phyloP scores from a whole-genome alignment of 495 filamentous ascomycete species.

The Lepidopterella palustris region DNA sequence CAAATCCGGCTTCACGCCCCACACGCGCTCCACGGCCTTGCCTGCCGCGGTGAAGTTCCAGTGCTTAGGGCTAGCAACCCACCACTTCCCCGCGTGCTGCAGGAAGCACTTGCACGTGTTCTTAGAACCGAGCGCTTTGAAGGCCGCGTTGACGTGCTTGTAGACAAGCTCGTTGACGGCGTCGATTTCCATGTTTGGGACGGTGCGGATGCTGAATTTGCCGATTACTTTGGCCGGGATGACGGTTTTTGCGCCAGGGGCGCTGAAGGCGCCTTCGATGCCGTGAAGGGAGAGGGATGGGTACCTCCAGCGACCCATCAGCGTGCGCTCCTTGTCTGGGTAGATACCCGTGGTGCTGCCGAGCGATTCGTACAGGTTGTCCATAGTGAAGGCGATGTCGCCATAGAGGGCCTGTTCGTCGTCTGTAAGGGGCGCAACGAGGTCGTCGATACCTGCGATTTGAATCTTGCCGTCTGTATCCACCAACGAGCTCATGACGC shows the following conservation, averaged over 20 bases:
- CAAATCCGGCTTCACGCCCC: constrained; percentile 86
- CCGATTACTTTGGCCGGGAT: constrained; percentile 96
- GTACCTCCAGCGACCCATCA: constrained; percentile 91
- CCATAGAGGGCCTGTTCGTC: constrained; percentile 83
- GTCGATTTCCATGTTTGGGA: constrained; percentile 92
- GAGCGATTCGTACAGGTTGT: constrained; percentile 83
- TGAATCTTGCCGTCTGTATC: constrained; percentile 83
- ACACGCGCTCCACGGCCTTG: constrained; percentile 90
- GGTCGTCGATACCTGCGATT: constrained; percentile 81
- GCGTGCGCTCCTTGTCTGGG: constrained; percentile 73
- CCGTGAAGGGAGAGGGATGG: constrained; percentile 95
- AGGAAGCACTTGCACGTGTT: constrained; percentile 76
- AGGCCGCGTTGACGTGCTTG: constrained; percentile 69
- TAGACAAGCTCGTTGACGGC: constrained; percentile 78
- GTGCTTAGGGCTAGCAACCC: constrained; percentile 93
- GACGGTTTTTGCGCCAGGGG: constrained; percentile 92
- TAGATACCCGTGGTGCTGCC: constrained; percentile 81
- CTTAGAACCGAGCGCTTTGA: constrained; percentile 79
- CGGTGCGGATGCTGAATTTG: constrained; percentile 96
- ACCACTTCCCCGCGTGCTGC: constrained; percentile 93
- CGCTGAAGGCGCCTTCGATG: constrained; percentile 91
- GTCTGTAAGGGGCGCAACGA: constrained; percentile 78
- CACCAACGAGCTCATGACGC: constrained; percentile 72
- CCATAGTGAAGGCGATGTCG: constrained; percentile 87
- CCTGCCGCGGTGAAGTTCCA: constrained; percentile 94